Evolutionary conservation across 352 stramenopile genomes (phyloP), one percentile per base, ranked within the genome.

Genomic region (Globisporangium cederbergense): DNA sequence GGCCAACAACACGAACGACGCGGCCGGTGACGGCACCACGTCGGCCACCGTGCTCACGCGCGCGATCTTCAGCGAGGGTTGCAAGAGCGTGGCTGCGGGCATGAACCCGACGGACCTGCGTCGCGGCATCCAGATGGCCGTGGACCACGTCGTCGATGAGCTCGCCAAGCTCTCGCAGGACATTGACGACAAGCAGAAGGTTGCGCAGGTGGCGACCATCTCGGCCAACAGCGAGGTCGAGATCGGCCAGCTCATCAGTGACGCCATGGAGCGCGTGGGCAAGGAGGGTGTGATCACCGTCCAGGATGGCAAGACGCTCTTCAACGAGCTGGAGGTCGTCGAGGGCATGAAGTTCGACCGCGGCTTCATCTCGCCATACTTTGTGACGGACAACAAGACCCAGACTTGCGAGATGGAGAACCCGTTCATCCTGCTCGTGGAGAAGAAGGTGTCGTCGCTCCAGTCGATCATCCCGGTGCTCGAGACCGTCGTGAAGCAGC

Each of bases 321-420:
- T 98, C 69, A 99, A 99, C 86, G 97, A 99, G 82, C 85, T 99
- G 30, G 97, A 99, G 76, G 97, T 99, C 53, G 97, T 99, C 8
- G 98, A 99, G 73, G 98, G 98, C 66, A 99, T 99, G 98, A 98
- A 98, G 76, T 99, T 99, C 72, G 98, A 99, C 79, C 93, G 98
- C 52, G 98, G 98, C 52, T 99, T 96, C 86, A 99, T 99, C 78
- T 99, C 96, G 76, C 98, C 98, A 8, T 99, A 99, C 82, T 99
- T 99, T 66, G 97, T 99, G 68, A 99, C 97, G 65, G 97, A 99
- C 89, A 96, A 97, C 69, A 99, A 99, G 93, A 99, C 95, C 14
- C 97, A 99, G 83, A 88, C 94, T 53, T 98, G 87, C 75, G 97
- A 99, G 77, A 93, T 99, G 73, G 98, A 99, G 73, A 99, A 99